Percentiles rank a stretch among this genome's conserved stretches.
Evolutionary conservation across 2,329 filamentous ascomycete species (phyloP).

Genomic region (Neofusicoccum umdonicola): DNA sequence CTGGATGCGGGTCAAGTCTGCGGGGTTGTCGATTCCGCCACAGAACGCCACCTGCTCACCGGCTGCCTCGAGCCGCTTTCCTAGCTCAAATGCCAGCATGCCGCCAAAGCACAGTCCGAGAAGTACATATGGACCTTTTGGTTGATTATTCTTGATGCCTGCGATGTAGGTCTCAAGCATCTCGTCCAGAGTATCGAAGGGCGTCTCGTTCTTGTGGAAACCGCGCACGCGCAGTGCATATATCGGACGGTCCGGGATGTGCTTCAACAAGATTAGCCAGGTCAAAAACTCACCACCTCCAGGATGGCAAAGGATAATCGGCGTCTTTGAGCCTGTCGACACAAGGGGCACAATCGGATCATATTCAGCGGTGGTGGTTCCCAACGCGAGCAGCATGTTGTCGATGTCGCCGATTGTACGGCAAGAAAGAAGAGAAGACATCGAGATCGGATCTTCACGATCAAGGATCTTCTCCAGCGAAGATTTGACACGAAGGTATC

Average conservation of each 20-base stretch:
- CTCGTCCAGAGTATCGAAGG: slow-evolving; percentile 11
- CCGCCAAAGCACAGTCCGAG: slow-evolving; percentile 17
- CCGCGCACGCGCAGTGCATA: slow-evolving; percentile 13
- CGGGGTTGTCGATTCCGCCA: slow-evolving; percentile 17
- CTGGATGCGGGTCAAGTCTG: slow-evolving; percentile 9
- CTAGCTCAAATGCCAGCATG: slow-evolving; percentile 13
- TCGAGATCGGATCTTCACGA: slow-evolving; percentile 11
- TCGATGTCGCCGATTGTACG: slow-evolving; percentile 6
- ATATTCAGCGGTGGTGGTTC: slow-evolving; percentile 4
- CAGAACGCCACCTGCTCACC: slow-evolving; percentile 9
- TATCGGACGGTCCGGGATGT: slow-evolving; percentile 9
- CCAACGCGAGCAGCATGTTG: slow-evolving; percentile 10
- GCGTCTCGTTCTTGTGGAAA: slow-evolving; percentile 15
- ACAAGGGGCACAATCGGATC: slow-evolving; percentile 17
- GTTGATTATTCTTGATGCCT: slow-evolving; percentile 14
- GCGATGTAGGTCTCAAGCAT: slow-evolving; percentile 15
- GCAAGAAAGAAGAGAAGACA: slow-evolving; percentile 10
- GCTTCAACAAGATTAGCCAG: slow-evolving; percentile 6
- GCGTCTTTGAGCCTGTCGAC: slow-evolving; percentile 1
- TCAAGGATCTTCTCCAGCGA: slow-evolving; percentile 12
- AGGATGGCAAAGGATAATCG: slow-evolving; percentile 16
- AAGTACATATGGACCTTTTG: slow-evolving; percentile 10
- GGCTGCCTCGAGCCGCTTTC: slow-evolving; percentile 14
- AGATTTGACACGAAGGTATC: slow-evolving; percentile 16
- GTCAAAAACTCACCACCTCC: slow-evolving; percentile 18